Base-by-base conservation (phyloP, 495 filamentous ascomycete species). In the Copromyces sp. region DNA sequence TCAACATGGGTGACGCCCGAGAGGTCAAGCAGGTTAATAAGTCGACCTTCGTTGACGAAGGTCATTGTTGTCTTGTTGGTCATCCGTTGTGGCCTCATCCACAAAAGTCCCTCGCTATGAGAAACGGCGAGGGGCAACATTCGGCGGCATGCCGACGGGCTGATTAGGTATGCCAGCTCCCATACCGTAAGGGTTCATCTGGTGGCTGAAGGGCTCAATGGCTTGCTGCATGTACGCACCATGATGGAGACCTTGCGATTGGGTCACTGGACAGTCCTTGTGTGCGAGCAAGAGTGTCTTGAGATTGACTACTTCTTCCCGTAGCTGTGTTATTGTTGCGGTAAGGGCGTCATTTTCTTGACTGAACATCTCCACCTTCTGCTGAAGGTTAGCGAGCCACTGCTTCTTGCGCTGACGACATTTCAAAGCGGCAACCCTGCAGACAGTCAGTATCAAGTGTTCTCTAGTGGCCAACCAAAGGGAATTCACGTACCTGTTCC, bases 331-430 rank as follows among this genome's bases (percentile, higher is more conserved):
- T 70, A 98, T 94, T 68, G 94, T 93, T 7, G 89, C 86, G 24
- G 91, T 92, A 69, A 99, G 87, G 6, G 88, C 89, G 76, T 99
- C 95, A 76, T 98, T 98, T 83, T 99, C 95, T 4, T 86, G 89
- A 45, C 89, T 93, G 78, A 92, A 98, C 59, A 97, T 83, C 78
- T 99, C 95, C 39, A 98, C 95, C 81, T 99, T 99, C 32, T 87
- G 88, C 81, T 99, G 95, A 3, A 99, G 87, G 78, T 97, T 99
- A 17, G 93, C 92, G 61, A 99, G 89, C 95, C 95, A 99, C 80
- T 98, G 95, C 85, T 99, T 99, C 86, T 99, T 99, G 7, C 95
- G 90, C 80, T 99, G 95, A 71, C 95, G 91, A 84, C 95, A 99
- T 81, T 99, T 99, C 69, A 99, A 85, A 35, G 95, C 95, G 44